Conservation (phyloP, 345 rosid genomes). For the Gossypium australe region DNA sequence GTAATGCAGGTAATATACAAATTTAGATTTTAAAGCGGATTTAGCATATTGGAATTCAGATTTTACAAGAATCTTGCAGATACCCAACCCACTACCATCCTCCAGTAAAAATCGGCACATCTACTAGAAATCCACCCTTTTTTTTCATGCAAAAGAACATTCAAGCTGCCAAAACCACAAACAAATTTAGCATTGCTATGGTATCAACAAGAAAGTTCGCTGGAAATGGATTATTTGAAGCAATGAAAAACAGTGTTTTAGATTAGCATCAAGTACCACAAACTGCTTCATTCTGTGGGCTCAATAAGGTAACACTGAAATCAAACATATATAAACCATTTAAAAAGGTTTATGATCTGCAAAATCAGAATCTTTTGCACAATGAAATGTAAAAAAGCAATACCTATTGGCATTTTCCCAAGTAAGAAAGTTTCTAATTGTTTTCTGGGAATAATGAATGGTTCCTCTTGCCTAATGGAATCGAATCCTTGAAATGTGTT, state of each 20-base stretch:
- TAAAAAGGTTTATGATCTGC: conserved; percentile 8
- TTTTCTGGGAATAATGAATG: conserved; percentile 16
- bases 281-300: not conserved
- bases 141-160: too few relatives aligned
- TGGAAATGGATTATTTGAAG: conserved; percentile 1
- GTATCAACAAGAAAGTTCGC: not conserved
- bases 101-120: too few relatives aligned
- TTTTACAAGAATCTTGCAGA: too few relatives aligned
- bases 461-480: conserved; percentile 21
- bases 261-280: not conserved
- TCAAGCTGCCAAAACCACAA: not conserved
- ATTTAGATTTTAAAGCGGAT: too few relatives aligned
- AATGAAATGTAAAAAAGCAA: conserved; percentile 6
- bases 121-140: not conserved
- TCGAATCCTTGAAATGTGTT: conserved; percentile 1
- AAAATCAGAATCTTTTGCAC: conserved; percentile 22
- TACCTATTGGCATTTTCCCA: conserved; percentile 3
- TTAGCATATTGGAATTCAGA: too few relatives aligned
- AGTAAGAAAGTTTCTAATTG: conserved; percentile 19
- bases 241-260: conserved; percentile 1
- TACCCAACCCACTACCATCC: too few relatives aligned
- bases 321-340: conserved; percentile 17
- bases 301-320: not conserved
- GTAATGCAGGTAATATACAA: too few relatives aligned
- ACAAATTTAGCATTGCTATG: not conserved